Percentiles rank a stretch among this genome's conserved stretches.
These are phyloP conservation scores for Colletotrichum cuscutae DNA, from an alignment of 2,329 filamentous ascomycete genomes.

Conservation along the genomic window DNA sequence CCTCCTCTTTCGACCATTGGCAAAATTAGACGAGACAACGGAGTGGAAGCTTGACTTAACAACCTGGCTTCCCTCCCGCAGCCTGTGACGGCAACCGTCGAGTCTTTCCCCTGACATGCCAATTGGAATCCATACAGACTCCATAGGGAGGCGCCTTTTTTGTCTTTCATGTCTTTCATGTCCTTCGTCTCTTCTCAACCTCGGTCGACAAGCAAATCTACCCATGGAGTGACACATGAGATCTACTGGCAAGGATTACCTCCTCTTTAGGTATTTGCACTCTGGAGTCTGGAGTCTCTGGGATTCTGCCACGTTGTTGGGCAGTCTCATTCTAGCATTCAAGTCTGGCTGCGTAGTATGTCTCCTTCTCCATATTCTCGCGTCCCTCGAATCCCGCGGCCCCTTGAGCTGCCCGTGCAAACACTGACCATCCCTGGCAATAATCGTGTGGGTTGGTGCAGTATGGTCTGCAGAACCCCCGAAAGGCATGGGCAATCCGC, in stretches of 20 bases:
- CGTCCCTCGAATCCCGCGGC: conserved; percentile 19
- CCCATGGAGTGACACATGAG: conserved; percentile 22
- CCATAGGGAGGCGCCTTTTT: neutral
- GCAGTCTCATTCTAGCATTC: neutral
- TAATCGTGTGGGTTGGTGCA: neutral
- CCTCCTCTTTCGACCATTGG: neutral
- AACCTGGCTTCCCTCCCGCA: conserved; percentile 2
- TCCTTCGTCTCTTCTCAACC: neutral
- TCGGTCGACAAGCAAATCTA: neutral
- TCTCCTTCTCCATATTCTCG: conserved; percentile 6
- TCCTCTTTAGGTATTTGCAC: neutral
- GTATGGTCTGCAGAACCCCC: neutral
- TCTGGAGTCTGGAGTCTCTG: neutral
- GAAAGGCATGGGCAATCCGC: neutral
- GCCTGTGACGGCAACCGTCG: conserved; percentile 28
- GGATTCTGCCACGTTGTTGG: neutral
- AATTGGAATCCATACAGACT: neutral
- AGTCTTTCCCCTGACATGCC: conserved; percentile 1
- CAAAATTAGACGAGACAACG: neutral
- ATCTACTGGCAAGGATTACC: conserved; percentile 6
- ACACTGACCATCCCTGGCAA: neutral
- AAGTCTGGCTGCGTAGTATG: neutral
- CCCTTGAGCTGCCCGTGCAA: neutral
- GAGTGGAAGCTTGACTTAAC: neutral
- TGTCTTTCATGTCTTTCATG: neutral